Percentiles rank a stretch among this genome's conserved stretches.
Evolutionary conservation across 495 filamentous ascomycete species (phyloP).

Genomic region (Aspergillus sclerotioniger): DNA sequence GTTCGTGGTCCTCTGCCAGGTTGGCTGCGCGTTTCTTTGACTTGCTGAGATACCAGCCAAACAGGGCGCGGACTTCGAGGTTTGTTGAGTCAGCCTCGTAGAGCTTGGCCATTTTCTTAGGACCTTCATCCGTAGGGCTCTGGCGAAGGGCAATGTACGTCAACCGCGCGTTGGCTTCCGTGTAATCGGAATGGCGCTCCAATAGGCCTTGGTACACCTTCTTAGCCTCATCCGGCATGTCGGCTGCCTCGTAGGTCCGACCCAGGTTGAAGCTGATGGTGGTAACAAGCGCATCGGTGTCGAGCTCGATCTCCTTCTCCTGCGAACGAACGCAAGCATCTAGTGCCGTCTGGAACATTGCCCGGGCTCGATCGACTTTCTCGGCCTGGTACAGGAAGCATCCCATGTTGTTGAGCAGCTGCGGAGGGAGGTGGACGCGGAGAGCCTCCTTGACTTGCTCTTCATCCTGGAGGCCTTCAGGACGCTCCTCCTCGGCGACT

Average conservation of each 20-base stretch:
- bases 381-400: conserved; percentile 89
- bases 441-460: conserved; percentile 57
- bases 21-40: conserved; percentile 77
- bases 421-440: conserved; percentile 76
- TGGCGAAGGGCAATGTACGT: conserved; percentile 88
- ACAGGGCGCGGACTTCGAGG: conserved; percentile 85
- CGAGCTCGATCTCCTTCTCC: conserved; percentile 57
- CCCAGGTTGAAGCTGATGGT: conserved; percentile 95
- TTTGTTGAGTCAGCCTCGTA: conserved; percentile 77
- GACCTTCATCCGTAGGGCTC: conserved; percentile 78
- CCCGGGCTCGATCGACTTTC: conserved; percentile 74
- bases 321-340: conserved; percentile 76
- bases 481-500: conserved; percentile 64
- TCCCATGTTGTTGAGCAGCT: conserved; percentile 94
- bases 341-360: conserved; percentile 83
- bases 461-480: conserved; percentile 63
- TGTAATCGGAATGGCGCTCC: conserved; percentile 82
- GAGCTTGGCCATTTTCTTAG: conserved; percentile 75
- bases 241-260: conserved; percentile 88
- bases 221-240: conserved; percentile 76
- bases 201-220: conserved; percentile 83
- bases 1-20: conserved; percentile 83
- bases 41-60: conserved; percentile 89
- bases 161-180: conserved; percentile 80
- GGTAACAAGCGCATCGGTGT: conserved; percentile 85